These are phyloP conservation scores for Blastobotrys terrestris DNA, from an alignment of 805 yeast species.

Conservation along the genomic window DNA sequence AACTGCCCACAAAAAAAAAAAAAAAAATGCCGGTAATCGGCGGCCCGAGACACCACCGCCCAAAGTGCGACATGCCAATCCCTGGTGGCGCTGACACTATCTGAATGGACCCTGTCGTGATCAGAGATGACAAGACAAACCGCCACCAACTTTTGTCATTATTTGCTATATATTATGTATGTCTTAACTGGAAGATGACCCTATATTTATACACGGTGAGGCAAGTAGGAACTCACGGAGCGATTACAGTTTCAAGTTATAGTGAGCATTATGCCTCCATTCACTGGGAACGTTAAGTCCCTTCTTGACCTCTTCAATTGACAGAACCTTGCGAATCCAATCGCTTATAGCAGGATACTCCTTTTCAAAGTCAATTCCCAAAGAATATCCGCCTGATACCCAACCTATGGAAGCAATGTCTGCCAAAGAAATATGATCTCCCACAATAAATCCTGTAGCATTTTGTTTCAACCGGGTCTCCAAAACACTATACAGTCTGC, in stretches of 20 bases:
- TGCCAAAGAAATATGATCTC: slow-evolving; percentile 50
- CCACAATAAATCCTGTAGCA: slow-evolving; percentile 48
- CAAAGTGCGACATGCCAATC: too few relatives aligned
- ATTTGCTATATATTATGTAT: too few relatives aligned
- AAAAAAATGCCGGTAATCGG: background rate
- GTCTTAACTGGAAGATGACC: too few relatives aligned
- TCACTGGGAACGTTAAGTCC: slow-evolving; percentile 22
- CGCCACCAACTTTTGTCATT: too few relatives aligned
- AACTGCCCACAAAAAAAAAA: background rate
- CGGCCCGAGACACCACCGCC: background rate
- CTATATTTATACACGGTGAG: too few relatives aligned
- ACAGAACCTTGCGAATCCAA: slow-evolving; percentile 88
- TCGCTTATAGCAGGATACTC: slow-evolving; percentile 64
- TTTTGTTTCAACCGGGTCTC: slow-evolving; percentile 45
- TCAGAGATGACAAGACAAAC: too few relatives aligned
- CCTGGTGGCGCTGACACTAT: too few relatives aligned
- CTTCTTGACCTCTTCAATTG: slow-evolving; percentile 66
- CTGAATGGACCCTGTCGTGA: too few relatives aligned
- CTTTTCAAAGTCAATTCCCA: slow-evolving; percentile 12
- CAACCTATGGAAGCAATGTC: slow-evolving; percentile 48
- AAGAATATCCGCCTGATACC: slow-evolving; percentile 28
- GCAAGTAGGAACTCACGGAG: too few relatives aligned
- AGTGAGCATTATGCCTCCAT: slow-evolving; percentile 5
- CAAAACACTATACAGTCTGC: slow-evolving; percentile 48
- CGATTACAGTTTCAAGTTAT: background rate